These are phyloP conservation scores for Cryptococcus floricola DNA, from an alignment of 1,284 basidiomycete genomes.

Conservation along the genomic window DNA sequence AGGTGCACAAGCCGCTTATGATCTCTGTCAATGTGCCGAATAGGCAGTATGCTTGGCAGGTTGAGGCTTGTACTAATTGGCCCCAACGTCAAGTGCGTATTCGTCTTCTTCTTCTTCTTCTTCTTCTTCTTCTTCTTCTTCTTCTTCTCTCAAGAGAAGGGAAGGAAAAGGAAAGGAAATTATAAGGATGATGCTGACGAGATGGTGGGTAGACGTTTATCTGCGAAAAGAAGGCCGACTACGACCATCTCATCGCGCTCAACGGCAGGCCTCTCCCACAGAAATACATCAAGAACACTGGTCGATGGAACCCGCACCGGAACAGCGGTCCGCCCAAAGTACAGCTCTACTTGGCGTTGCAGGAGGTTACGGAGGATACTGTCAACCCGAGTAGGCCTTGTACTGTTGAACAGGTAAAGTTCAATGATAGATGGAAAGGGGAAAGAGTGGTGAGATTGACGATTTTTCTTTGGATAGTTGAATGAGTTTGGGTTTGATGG, in stretches of 20 bases:
- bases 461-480: slow-evolving; percentile 56
- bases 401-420: slow-evolving; percentile 17
- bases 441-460: background rate
- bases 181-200: background rate
- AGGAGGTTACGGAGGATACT: slow-evolving; percentile 28
- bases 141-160: too few species aligned
- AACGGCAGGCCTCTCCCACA: slow-evolving; percentile 56
- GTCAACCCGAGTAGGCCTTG: slow-evolving; percentile 27
- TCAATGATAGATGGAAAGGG: background rate
- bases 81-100: slow-evolving; percentile 61
- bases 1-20: slow-evolving; percentile 79
- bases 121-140: background rate
- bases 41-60: slow-evolving; percentile 59
- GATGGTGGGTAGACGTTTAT: slow-evolving; percentile 11
- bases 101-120: background rate
- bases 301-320: background rate
- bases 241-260: slow-evolving; percentile 61
- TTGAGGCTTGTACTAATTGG: slow-evolving; percentile 69
- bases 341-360: slow-evolving; percentile 19
- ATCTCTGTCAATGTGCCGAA: slow-evolving; percentile 70
- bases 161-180: background rate
- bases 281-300: slow-evolving; percentile 2
- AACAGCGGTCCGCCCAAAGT: slow-evolving; percentile 10
- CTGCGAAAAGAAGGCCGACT: slow-evolving; percentile 70
- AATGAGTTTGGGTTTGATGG: slow-evolving; percentile 66